phyloP scores from a whole-genome alignment of 2,329 filamentous ascomycete genomes.

The Venturiaceae sp. region DNA sequence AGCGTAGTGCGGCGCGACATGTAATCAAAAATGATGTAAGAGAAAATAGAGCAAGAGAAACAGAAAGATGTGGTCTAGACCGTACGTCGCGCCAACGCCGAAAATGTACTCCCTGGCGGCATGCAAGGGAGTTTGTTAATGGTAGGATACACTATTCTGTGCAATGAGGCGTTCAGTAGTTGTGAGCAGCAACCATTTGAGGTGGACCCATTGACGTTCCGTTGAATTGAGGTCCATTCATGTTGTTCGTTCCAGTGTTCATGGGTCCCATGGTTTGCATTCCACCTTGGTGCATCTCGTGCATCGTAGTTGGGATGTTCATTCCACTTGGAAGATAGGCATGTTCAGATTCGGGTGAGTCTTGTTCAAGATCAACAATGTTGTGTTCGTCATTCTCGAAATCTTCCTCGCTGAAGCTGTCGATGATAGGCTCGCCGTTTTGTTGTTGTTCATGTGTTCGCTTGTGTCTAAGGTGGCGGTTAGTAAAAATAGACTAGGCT shows the following conservation, averaged over 20 bases:
- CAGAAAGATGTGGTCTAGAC: not conserved
- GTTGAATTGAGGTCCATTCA: constrained; percentile 8
- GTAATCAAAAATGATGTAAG: not conserved
- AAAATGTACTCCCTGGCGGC: not conserved
- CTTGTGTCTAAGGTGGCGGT: constrained; percentile 47
- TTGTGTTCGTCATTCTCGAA: constrained; percentile 69
- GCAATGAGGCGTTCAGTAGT: not conserved
- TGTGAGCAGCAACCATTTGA: constrained; percentile 8
- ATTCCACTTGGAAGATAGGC: constrained; percentile 1
- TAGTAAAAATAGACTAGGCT: constrained; percentile 13
- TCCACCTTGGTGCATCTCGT: constrained; percentile 5
- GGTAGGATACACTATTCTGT: not conserved
- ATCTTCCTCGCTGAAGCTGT: constrained; percentile 69
- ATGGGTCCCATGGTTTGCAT: not conserved
- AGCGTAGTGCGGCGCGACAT: not conserved
- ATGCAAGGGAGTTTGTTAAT: not conserved
- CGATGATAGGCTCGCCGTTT: constrained; percentile 49
- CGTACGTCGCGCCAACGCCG: constrained; percentile 1
- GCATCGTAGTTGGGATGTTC: constrained; percentile 1
- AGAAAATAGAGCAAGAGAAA: not conserved
- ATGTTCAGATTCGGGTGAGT: constrained; percentile 44
- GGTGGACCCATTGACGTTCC: constrained; percentile 7
- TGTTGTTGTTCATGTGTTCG: constrained; percentile 72
- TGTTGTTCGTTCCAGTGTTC: constrained; percentile 8
- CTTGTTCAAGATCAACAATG: constrained; percentile 68